These are phyloP conservation scores for Phytophthora tentaculata DNA, from an alignment of 352 stramenopile genomes.

Conservation along the genomic window DNA sequence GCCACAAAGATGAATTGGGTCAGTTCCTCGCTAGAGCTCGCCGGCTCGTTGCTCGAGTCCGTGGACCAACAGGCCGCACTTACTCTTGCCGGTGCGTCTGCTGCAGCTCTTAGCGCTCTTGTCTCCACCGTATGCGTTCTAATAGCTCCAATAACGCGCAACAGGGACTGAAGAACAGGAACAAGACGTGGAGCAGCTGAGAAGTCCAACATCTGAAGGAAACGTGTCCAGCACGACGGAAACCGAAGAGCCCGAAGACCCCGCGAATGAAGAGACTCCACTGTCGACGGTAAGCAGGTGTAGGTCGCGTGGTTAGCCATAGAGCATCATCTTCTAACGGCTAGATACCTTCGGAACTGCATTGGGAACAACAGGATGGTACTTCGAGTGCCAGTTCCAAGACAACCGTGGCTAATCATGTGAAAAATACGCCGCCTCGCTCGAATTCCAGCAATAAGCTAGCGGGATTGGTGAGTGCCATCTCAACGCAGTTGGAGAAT, in stretches of 20 bases:
- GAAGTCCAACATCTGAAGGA: conserved; percentile 24
- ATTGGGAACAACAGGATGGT: conserved; percentile 12
- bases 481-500: conserved; percentile 40
- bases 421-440: conserved; percentile 28
- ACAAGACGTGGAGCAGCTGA: conserved; percentile 35
- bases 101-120: background rate
- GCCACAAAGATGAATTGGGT: conserved; percentile 77
- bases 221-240: conserved; percentile 16
- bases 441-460: conserved; percentile 44
- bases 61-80: conserved; percentile 86
- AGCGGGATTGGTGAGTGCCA: conserved; percentile 36
- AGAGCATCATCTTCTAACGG: conserved; percentile 6
- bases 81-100: conserved; percentile 54
- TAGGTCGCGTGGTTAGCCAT: background rate
- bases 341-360: background rate
- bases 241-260: conserved; percentile 8
- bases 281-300: conserved; percentile 16
- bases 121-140: background rate
- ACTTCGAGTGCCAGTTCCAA: conserved; percentile 29
- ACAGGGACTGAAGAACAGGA: conserved; percentile 34
- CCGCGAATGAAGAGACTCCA: conserved; percentile 3
- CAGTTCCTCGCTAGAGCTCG: conserved; percentile 82
- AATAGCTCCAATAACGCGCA: conserved; percentile 3
- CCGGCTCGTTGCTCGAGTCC: conserved; percentile 82
- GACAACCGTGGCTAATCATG: background rate